Conservation (phyloP, 495 filamentous ascomycete genomes). For the Parmelia sp. region DNA sequence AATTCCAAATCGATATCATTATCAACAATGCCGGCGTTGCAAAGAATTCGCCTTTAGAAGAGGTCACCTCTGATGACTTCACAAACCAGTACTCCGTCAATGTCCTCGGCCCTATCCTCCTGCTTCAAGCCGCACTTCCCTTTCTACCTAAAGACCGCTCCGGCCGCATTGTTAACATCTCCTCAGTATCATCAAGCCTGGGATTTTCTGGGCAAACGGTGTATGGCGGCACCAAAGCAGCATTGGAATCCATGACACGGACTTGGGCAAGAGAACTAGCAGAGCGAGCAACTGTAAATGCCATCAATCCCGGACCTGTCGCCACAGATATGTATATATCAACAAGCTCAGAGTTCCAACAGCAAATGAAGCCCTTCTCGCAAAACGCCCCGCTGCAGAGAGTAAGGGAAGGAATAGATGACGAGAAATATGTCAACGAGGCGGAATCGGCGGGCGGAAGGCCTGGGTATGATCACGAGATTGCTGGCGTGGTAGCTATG, state of each 20-base stretch:
- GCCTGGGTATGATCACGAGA: conserved; percentile 64
- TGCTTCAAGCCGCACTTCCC: conserved; percentile 63
- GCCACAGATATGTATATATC: conserved; percentile 68
- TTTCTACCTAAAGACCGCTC: conserved; percentile 67
- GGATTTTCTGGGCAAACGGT: conserved; percentile 68
- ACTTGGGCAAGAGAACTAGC: conserved; percentile 79
- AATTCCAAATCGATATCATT: conserved; percentile 74
- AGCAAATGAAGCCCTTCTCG: conserved; percentile 53
- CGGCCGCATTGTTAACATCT: conserved; percentile 76
- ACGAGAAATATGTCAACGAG: conserved; percentile 53
- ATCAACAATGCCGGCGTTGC: conserved; percentile 83
- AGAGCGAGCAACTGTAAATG: conserved; percentile 75
- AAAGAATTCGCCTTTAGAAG: conserved; percentile 52
- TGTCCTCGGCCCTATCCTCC: conserved; percentile 75
- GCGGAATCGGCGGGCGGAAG: conserved; percentile 60
- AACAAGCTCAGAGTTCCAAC: conserved; percentile 49
- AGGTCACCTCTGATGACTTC: conserved; percentile 56
- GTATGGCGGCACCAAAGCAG: conserved; percentile 86
- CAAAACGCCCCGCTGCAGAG: conserved; percentile 61
- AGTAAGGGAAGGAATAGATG: conserved; percentile 49
- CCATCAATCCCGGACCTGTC: conserved; percentile 83
- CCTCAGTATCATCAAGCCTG: conserved; percentile 58
- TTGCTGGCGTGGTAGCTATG: conserved; percentile 83
- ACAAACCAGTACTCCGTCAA: conserved; percentile 70
- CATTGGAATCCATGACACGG: conserved; percentile 85